A percentile compares a stretch with the other conserved stretches of the same genome.
Evolutionary conservation across 225 moss, liverwort and hornwort genomes (phyloP).

Genomic region (Bryoerythrophyllum caledonicum): DNA sequence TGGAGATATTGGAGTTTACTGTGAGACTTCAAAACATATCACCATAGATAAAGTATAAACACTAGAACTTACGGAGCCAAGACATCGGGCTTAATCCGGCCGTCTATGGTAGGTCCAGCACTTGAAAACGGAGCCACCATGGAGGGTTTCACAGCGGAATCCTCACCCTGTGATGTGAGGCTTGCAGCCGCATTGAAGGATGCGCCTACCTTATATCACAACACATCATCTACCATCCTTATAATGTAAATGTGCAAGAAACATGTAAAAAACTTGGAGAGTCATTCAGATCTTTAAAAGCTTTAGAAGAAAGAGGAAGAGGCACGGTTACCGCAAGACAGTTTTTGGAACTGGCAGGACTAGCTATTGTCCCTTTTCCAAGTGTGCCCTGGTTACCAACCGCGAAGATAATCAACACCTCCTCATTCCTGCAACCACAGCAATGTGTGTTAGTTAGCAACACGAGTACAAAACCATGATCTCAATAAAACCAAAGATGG

Average conservation of each 20-base stretch:
- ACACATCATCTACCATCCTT: neutral
- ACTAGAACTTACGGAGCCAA: conserved; percentile 53
- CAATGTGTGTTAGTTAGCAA: neutral
- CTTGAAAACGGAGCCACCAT: conserved; percentile 73
- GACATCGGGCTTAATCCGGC: conserved; percentile 68
- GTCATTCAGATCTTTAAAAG: neutral
- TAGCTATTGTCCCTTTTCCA: conserved; percentile 56
- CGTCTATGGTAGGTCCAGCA: conserved; percentile 62
- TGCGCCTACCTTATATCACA: conserved; percentile 61
- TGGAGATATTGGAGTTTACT: neutral
- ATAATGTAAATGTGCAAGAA: neutral
- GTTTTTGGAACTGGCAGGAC: conserved; percentile 72
- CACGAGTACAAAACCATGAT: too few relatives aligned
- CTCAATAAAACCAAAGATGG: neutral
- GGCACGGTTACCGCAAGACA: conserved; percentile 53
- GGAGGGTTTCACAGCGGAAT: conserved; percentile 35
- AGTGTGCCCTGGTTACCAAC: conserved; percentile 59
- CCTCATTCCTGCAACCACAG: conserved; percentile 46
- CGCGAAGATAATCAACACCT: conserved; percentile 64
- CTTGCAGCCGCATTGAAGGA: conserved; percentile 64
- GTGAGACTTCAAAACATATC: neutral
- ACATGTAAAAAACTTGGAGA: neutral
- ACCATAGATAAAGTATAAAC: neutral
- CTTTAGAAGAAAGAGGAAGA: neutral
- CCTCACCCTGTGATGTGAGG: conserved; percentile 26